phyloP scores from a whole-genome alignment of 441 rosid species.

The Flueggea neowawraea region DNA sequence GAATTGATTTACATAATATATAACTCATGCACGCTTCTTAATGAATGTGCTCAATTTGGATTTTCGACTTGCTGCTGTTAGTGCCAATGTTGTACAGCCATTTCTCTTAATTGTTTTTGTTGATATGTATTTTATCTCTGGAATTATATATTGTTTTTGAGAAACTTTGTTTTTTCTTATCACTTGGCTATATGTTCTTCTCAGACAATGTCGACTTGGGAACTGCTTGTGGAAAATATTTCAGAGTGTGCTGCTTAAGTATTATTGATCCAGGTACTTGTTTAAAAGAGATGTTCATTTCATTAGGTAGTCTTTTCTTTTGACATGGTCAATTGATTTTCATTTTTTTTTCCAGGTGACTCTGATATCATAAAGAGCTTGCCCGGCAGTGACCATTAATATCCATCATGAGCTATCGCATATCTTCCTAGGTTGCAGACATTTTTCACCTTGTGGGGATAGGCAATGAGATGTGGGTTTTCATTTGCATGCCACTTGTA shows the following conservation, averaged over 20 bases:
- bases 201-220: constrained; percentile 86
- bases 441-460: constrained; percentile 1
- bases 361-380: constrained; percentile 70
- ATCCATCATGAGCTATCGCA: not conserved
- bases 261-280: constrained; percentile 67
- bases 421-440: constrained; percentile 11
- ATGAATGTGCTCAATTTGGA: too few species aligned
- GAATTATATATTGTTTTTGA: not conserved
- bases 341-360: constrained; percentile 38
- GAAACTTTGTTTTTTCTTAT: not conserved
- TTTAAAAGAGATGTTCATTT: not conserved
- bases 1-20: too few species aligned
- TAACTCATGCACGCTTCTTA: too few species aligned
- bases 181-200: constrained; percentile 1
- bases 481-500: constrained; percentile 4
- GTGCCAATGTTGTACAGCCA: too few species aligned
- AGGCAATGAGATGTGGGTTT: not conserved
- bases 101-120: not conserved
- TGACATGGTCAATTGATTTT: not conserved
- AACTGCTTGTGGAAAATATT: constrained; percentile 86
- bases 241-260: constrained; percentile 88
- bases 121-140: too few species aligned
- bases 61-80: too few species aligned
- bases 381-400: constrained; percentile 35
- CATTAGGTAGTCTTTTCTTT: too few species aligned